phyloP scores from a whole-genome alignment of 192 early-diverging fungal species.

The Dimargaris cristalligena region DNA sequence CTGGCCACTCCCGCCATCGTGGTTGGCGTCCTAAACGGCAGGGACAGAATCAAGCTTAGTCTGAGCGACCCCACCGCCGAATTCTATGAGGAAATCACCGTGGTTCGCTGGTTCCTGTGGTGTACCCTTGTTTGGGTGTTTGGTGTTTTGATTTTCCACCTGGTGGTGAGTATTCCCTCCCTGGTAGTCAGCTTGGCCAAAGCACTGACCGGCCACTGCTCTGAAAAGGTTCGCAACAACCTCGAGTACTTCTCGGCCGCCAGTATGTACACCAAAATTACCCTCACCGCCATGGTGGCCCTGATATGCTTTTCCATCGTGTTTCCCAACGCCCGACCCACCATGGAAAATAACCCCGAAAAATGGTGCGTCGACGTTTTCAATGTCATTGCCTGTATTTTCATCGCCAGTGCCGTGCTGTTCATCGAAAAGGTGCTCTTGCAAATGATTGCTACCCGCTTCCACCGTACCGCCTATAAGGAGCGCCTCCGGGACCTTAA shows the following conservation, averaged over 20 bases:
- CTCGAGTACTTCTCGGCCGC: constrained; percentile 35
- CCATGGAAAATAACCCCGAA: constrained; percentile 16
- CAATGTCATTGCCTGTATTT: constrained; percentile 30
- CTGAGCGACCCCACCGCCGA: constrained; percentile 1
- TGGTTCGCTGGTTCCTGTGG: constrained; percentile 27
- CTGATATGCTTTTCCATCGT: constrained; percentile 33
- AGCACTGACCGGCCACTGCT: constrained; percentile 19
- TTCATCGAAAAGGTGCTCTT: constrained; percentile 41
- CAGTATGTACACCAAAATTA: constrained; percentile 38
- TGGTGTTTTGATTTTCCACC: constrained; percentile 31
- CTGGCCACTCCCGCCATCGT: constrained; percentile 32
- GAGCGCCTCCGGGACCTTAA: constrained; percentile 40
- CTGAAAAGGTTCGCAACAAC: constrained; percentile 33
- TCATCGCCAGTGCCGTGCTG: constrained; percentile 30
- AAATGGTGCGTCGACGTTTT: constrained; percentile 34
- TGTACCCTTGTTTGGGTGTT: constrained; percentile 30
- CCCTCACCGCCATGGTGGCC: constrained; percentile 29
- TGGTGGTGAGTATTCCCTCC: constrained; percentile 36
- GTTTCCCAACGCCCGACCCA: constrained; percentile 28
- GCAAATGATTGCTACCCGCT: constrained; percentile 43
- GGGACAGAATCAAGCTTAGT: constrained; percentile 20
- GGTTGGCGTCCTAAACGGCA: constrained; percentile 24
- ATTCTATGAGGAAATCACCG: constrained; percentile 20
- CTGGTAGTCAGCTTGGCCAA: constrained; percentile 31
- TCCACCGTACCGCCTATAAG: constrained; percentile 44